These are phyloP conservation scores for Kodamaea kaohsiungensis DNA, from an alignment of 805 yeast genomes.

Conservation along the genomic window DNA sequence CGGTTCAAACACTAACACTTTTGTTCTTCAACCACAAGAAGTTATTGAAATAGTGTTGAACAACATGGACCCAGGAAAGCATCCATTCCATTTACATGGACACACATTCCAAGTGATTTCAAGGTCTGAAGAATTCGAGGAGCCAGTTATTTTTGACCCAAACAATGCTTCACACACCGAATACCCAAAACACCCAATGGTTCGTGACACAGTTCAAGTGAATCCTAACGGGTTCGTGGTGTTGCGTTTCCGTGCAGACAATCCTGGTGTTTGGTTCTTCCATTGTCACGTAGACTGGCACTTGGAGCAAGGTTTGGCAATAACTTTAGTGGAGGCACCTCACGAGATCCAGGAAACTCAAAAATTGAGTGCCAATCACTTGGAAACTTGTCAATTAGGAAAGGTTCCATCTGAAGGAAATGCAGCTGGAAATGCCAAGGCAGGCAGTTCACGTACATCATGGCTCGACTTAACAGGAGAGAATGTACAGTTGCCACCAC, in stretches of 20 bases:
- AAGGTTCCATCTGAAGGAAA: slow-evolving; percentile 56
- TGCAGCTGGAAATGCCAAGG: slow-evolving; percentile 54
- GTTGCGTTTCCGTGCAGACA: slow-evolving; percentile 73
- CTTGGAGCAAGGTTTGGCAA: slow-evolving; percentile 77
- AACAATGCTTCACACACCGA: slow-evolving; percentile 36
- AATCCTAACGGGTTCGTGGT: slow-evolving; percentile 69
- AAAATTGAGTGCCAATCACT: slow-evolving; percentile 48
- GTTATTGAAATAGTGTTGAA: slow-evolving; percentile 75
- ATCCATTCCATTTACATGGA: slow-evolving; percentile 80
- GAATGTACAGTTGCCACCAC: slow-evolving; percentile 56
- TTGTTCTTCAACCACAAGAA: slow-evolving; percentile 59
- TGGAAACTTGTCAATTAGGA: slow-evolving; percentile 48
- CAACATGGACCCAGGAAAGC: slow-evolving; percentile 78
- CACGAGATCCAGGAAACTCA: slow-evolving; percentile 37
- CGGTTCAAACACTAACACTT: slow-evolving; percentile 68
- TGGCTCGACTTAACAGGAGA: slow-evolving; percentile 64
- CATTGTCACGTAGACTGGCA: slow-evolving; percentile 93
- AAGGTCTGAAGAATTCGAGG: slow-evolving; percentile 52
- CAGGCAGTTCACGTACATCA: slow-evolving; percentile 41
- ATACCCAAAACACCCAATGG: slow-evolving; percentile 59
- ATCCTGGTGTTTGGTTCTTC: slow-evolving; percentile 94
- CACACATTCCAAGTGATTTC: slow-evolving; percentile 65
- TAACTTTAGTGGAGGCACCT: slow-evolving; percentile 73
- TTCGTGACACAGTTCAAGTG: slow-evolving; percentile 72
- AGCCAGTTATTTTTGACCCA: slow-evolving; percentile 54